Evolutionary conservation across 805 yeast species (phyloP), one percentile per base, ranked within the genome.

Genomic region (Metschnikowia koreensis): DNA sequence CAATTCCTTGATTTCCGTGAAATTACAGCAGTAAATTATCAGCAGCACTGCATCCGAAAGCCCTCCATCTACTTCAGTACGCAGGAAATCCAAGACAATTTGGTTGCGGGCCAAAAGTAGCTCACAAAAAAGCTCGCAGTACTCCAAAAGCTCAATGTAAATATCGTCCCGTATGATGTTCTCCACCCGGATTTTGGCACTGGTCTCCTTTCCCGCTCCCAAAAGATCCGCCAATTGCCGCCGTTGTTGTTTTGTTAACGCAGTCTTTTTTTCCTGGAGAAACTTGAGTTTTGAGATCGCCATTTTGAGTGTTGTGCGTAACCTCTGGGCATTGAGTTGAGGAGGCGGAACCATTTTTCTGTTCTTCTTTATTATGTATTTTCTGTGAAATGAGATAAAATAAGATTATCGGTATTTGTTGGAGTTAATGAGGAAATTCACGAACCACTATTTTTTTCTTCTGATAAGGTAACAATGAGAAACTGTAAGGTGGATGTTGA

Each of bases 131-230:
- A 91, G 71, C 67, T 91, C 97, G 44, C 90, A 67, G 43, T 81
- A 81, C 66, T 91, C 97, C 48, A 90, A 70, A 26, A 90, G 71
- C 68, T 90, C 97, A 22, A 87, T 81, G 61, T 84, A 81, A 33
- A 88, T 81, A 63, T 90, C 97, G 58, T 89, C 93, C 36, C 92
- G 77, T 33, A 91, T 87, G 51, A 90, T 81, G 60, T 87, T 87
- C 65, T 90, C 97, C 3, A 89, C 93, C 46, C 96, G 70, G 51
- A 89, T 89, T 50, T 80, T 79, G 10, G 97, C 97, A 60, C 91
- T 87, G 46, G 86, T 84, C 55, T 89, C 92, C 62, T 88, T 89
- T 7, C 89, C 90, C 41, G 74, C 76, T 8, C 78, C 73, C 47
- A 90, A 71, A 10, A 89, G 70, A 44, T 87, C 91, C 1, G 96